Conservation (phyloP, 1,284 basidiomycete genomes). For the Trametes polyzona region DNA sequence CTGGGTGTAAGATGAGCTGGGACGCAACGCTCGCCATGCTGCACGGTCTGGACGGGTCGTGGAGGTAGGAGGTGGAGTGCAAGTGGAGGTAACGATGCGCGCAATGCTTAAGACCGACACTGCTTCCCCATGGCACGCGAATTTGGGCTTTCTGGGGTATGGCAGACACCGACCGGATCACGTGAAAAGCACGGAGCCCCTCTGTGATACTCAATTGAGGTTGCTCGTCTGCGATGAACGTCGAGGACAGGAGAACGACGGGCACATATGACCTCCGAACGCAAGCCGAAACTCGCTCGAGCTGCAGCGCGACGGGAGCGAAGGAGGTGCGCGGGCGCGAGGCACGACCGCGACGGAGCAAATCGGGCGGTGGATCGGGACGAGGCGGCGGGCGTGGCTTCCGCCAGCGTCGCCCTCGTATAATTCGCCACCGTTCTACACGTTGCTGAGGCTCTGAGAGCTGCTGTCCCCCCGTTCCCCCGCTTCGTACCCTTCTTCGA, state of each 20-base stretch:
- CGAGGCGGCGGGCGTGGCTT: conserved; percentile 12
- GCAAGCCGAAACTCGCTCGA: conserved; percentile 7
- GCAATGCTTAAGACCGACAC: background rate
- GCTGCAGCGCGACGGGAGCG: conserved; percentile 4
- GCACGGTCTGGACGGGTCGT: conserved; percentile 2
- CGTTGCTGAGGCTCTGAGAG: conserved; percentile 24
- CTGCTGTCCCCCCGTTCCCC: conserved; percentile 1
- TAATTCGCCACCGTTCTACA: conserved; percentile 17
- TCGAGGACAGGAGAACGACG: background rate
- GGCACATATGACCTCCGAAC: conserved; percentile 16
- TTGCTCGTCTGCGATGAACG: background rate
- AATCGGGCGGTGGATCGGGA: conserved; percentile 25
- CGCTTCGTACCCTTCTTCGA: conserved; percentile 12
- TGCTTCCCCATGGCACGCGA: conserved; percentile 15
- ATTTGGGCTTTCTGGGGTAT: conserved; percentile 13
- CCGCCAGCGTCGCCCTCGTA: conserved; percentile 17
- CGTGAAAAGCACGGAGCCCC: conserved; percentile 8
- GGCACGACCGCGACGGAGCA: conserved; percentile 11
- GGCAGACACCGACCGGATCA: conserved; percentile 17
- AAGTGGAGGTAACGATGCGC: background rate
- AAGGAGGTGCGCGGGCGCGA: background rate
- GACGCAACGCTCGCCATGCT: conserved; percentile 68
- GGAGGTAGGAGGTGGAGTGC: conserved; percentile 1
- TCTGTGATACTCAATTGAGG: conserved; percentile 3
- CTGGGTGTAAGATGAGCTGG: conserved; percentile 85